Evolutionary conservation across 768 basidiomycete genomes (phyloP).

Genomic region (Mycena haematopus): DNA sequence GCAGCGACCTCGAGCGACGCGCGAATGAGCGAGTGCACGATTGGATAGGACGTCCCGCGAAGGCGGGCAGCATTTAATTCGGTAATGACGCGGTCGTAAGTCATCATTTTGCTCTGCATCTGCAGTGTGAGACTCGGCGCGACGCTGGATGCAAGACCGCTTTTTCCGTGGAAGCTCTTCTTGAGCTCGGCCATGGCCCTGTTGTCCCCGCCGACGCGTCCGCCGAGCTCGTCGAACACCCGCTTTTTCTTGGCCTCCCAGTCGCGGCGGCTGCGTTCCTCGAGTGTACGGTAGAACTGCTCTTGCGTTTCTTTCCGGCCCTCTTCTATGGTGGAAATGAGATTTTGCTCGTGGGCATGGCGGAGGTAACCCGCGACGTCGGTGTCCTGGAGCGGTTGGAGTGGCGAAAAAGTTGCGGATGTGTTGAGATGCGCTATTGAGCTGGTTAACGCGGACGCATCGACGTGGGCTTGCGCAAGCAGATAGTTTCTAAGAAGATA

Average conservation of each 20-base stretch:
- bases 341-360: constrained; percentile 93
- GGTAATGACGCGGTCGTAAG: constrained; percentile 83
- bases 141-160: constrained; percentile 50
- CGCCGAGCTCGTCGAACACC: constrained; percentile 89
- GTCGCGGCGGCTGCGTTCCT: constrained; percentile 75
- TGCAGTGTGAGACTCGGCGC: constrained; percentile 70
- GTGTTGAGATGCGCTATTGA: constrained; percentile 87
- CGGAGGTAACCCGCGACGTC: constrained; percentile 93
- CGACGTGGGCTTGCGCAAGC: constrained; percentile 92
- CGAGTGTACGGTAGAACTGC: constrained; percentile 82
- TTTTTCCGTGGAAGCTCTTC: constrained; percentile 67
- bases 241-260: constrained; percentile 93
- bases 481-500: constrained; percentile 74
- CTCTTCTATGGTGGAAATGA: constrained; percentile 94
- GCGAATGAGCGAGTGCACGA: constrained; percentile 74
- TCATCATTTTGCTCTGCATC: constrained; percentile 96
- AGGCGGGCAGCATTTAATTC: constrained; percentile 79
- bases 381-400: constrained; percentile 93
- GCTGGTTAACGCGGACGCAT: constrained; percentile 84
- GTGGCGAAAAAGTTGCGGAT: constrained; percentile 81
- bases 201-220: constrained; percentile 62
- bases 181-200: constrained; percentile 64
- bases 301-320: constrained; percentile 84
- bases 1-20: constrained; percentile 65
- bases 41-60: constrained; percentile 75